Evolutionary conservation across 495 filamentous ascomycete species (phyloP), one percentile per base, ranked within the genome.

Genomic region (Ascodesmis nigricans): DNA sequence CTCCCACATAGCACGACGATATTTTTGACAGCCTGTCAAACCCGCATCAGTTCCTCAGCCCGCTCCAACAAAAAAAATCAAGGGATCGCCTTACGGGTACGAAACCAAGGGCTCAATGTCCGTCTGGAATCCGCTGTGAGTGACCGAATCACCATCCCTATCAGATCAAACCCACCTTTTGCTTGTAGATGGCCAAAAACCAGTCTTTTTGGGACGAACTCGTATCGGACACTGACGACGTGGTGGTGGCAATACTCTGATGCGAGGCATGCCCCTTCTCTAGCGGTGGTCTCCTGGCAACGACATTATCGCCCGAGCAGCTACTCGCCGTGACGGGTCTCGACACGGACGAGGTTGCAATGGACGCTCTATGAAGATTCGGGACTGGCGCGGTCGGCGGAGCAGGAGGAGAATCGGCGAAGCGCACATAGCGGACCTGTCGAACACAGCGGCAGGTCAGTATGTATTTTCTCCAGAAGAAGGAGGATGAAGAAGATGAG

Each of bases 1-100:
- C 49, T 19, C 49, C 49, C 25, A 52, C 41, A 41, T 52, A 52
- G 20, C 47, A 51, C 8, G 47, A 51, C 7, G 49, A 33, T 5
- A 52, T 51, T 6, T 40, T 38, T 11, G 41, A 27, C 24, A 52
- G 29, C 11, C 48, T 52, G 28, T 14, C 18, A 9, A 22, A 21
- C 3, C 26, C 4, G 22, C 14, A 37, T 15, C 30, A n/a, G 13
- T 3, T 29, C 27, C 17, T 13, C 27, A 29, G 27, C 9, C 20
- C 11, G 21, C n/a, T 16, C 5, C 7, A 27, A 36, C 9, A 11
- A 21, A 10, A 15, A 25, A 23, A 33, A 17, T 36, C 19, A 6
- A 35, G 25, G 42, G 25, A 15, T 16, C 25, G 24, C 46, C 48
- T 40, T 29, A 52, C 48, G 44, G 40, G 39, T 51, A 47, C 40